phyloP scores from a whole-genome alignment of 371 early-diverging fungal genomes.

The Rhizopus arrhizus region DNA sequence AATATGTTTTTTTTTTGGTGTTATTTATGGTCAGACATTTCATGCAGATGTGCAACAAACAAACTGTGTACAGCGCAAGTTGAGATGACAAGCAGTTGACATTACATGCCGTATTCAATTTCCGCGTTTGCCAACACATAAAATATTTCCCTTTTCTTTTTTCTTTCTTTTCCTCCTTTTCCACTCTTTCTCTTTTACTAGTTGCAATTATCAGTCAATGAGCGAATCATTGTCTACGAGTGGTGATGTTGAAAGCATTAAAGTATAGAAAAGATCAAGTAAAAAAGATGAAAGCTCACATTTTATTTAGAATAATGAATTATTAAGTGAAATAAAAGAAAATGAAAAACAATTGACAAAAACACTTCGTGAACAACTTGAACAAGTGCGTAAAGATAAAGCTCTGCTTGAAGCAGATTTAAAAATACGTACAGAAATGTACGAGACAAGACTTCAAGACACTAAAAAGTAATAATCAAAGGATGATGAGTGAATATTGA shows the following conservation, averaged over 20 bases:
- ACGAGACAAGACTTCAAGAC: constrained; percentile 35
- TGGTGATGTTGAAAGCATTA: background rate
- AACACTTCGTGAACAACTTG: constrained; percentile 49
- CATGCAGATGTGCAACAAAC: background rate
- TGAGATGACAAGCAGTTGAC: background rate
- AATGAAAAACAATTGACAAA: constrained; percentile 43
- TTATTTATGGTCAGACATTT: no score
- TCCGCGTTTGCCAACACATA: background rate
- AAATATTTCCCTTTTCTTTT: constrained; percentile 1
- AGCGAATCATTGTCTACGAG: background rate
- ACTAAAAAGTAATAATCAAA: constrained; percentile 18
- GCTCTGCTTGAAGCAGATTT: constrained; percentile 48
- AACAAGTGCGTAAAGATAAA: constrained; percentile 55
- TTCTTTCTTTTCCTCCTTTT: background rate
- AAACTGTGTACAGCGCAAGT: background rate
- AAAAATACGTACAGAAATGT: constrained; percentile 44
- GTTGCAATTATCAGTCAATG: background rate
- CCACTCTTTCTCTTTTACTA: background rate
- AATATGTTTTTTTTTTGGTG: no score
- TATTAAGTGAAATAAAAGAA: constrained; percentile 26
- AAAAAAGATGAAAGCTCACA: background rate
- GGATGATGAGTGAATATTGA: no score
- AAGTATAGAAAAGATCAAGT: background rate
- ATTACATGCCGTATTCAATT: constrained; percentile 1
- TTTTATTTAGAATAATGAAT: background rate